phyloP scores from a whole-genome alignment of 208 protist species.

The Kentomonas sorsogonicus region DNA sequence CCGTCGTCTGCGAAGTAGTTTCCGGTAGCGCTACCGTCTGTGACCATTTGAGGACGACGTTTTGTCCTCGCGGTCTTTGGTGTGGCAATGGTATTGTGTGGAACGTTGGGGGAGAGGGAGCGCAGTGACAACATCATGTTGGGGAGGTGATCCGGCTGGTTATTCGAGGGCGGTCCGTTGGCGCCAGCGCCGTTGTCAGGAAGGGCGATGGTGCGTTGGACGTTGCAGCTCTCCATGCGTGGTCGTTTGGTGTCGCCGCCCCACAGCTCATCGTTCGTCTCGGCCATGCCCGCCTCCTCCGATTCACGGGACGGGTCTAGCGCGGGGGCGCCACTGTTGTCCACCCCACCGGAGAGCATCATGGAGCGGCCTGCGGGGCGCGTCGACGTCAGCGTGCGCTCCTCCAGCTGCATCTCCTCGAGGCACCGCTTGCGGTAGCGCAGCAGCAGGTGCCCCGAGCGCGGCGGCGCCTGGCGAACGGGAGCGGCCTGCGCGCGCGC shows the following conservation, averaged over 20 bases:
- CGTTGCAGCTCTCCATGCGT: too few relatives aligned
- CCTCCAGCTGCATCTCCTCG: conserved; percentile 41
- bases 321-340: too few relatives aligned
- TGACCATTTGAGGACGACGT: too few relatives aligned
- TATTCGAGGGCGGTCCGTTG: too few relatives aligned
- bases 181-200: too few relatives aligned
- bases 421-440: conserved; percentile 63
- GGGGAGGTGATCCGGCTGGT: too few relatives aligned
- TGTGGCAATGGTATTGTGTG: too few relatives aligned
- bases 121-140: too few relatives aligned
- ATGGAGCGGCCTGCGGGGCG: not conserved
- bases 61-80: too few relatives aligned
- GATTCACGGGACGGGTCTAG: not conserved
- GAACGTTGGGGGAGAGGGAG: too few relatives aligned
- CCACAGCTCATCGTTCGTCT: not conserved
- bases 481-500: not conserved
- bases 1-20: too few relatives aligned
- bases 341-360: not conserved
- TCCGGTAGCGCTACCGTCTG: too few relatives aligned
- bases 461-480: not conserved
- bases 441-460: conserved; percentile 40
- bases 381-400: conserved; percentile 4
- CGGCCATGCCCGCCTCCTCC: not conserved
- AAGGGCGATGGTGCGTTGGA: not conserved
- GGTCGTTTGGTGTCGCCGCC: not conserved